phyloP scores from a whole-genome alignment of 2,329 filamentous ascomycete genomes.

The Curvularia verruculosa region DNA sequence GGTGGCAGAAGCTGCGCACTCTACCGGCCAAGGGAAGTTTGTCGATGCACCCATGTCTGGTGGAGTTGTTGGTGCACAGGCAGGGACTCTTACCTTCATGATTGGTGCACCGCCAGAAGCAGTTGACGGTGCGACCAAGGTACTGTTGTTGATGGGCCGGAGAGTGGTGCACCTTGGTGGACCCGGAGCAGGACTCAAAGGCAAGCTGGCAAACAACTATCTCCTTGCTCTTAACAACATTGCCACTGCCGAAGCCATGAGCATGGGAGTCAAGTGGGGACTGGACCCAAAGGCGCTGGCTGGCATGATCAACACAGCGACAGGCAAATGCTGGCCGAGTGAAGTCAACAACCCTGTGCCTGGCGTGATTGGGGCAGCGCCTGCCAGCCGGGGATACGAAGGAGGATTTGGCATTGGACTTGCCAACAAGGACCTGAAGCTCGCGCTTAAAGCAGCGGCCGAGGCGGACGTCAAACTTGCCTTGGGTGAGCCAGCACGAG shows the following conservation, averaged over 20 bases:
- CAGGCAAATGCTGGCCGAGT: constrained; percentile 94
- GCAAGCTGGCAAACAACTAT: constrained; percentile 97
- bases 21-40: constrained; percentile 73
- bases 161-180: constrained; percentile 83
- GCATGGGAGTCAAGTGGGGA: constrained; percentile 67
- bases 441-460: constrained; percentile 55
- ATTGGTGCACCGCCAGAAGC: constrained; percentile 71
- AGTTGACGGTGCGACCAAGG: constrained; percentile 68
- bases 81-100: constrained; percentile 95
- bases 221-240: constrained; percentile 92
- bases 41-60: constrained; percentile 97
- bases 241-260: constrained; percentile 70
- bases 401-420: constrained; percentile 58
- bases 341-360: constrained; percentile 95
- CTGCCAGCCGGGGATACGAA: constrained; percentile 73
- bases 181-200: constrained; percentile 84
- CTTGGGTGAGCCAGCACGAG: constrained; percentile 54
- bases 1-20: constrained; percentile 73
- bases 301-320: constrained; percentile 89
- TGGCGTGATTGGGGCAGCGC: constrained; percentile 77
- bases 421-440: constrained; percentile 58
- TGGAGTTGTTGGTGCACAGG: constrained; percentile 87
- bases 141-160: constrained; percentile 83
- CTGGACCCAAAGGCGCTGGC: constrained; percentile 72
- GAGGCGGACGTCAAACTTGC: constrained; percentile 53